Conservation (phyloP, 805 yeast species). For the Starmerella riodocensis region DNA sequence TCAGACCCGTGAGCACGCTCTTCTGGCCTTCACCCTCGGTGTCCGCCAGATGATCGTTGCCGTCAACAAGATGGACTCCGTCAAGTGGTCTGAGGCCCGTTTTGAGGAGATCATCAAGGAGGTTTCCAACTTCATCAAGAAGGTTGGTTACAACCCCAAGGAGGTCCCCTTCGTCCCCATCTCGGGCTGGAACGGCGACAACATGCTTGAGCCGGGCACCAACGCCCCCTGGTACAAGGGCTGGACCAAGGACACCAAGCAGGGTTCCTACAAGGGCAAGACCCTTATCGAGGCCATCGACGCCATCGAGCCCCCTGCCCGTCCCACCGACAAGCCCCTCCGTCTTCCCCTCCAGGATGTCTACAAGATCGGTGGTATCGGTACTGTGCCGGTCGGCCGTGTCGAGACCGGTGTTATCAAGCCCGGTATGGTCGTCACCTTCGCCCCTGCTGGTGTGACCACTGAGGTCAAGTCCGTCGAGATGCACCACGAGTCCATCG, state of each 20-base stretch:
- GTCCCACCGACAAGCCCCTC: conserved; percentile 78
- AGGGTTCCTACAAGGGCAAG: conserved; percentile 60
- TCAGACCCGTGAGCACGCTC: conserved; percentile 91
- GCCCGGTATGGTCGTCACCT: conserved; percentile 81
- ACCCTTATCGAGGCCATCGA: conserved; percentile 77
- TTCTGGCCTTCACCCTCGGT: conserved; percentile 80
- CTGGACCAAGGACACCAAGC: conserved; percentile 66
- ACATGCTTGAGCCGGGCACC: conserved; percentile 72
- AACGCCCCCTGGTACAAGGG: conserved; percentile 87
- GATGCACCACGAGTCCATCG: conserved; percentile 74
- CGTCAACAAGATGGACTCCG: conserved; percentile 91
- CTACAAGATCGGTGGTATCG: conserved; percentile 86
- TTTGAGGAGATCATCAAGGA: conserved; percentile 98
- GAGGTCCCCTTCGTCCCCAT: conserved; percentile 90
- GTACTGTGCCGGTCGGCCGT: conserved; percentile 88
- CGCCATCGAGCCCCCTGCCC: conserved; percentile 63
- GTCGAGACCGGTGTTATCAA: conserved; percentile 86
- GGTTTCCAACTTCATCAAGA: conserved; percentile 96
- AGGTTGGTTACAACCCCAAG: conserved; percentile 99
- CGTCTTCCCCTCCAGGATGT: conserved; percentile 84
- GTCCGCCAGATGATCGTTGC: conserved; percentile 79
- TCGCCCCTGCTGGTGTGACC: conserved; percentile 84
- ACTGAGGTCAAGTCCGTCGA: conserved; percentile 83
- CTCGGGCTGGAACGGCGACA: conserved; percentile 89
- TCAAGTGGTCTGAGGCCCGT: conserved; percentile 73